Percentiles rank a stretch among this genome's conserved stretches.
These are phyloP conservation scores for Sonneratia alba DNA, from an alignment of 345 rosid genomes.

Conservation along the genomic window DNA sequence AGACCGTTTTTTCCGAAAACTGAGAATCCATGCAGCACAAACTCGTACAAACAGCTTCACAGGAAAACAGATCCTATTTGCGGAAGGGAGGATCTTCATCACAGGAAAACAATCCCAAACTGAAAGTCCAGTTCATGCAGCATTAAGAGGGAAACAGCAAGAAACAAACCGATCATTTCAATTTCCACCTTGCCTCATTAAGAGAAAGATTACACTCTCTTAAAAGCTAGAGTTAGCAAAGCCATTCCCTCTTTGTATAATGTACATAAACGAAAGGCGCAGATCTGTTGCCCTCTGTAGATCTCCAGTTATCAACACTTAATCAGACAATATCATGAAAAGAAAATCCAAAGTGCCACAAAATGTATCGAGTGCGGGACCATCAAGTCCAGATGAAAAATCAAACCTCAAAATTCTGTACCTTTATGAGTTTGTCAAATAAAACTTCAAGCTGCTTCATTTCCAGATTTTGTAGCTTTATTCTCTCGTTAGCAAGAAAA, in stretches of 20 bases:
- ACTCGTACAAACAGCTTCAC: too few species aligned
- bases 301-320: background rate
- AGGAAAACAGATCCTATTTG: too few species aligned
- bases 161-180: background rate
- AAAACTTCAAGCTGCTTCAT: background rate
- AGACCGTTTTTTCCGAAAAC: too few species aligned
- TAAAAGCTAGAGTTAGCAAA: background rate
- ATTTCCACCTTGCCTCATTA: background rate
- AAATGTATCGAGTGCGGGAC: background rate
- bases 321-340: background rate
- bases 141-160: background rate
- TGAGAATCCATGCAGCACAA: too few species aligned
- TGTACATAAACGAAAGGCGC: background rate
- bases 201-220: background rate
- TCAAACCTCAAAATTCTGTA: background rate
- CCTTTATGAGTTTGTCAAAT: background rate
- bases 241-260: background rate
- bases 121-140: background rate
- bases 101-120: background rate
- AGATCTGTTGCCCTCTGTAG: background rate
- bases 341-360: background rate
- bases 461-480: background rate
- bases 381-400: background rate
- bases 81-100: too few species aligned
- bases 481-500: conserved; percentile 1